phyloP scores from a whole-genome alignment of 768 basidiomycete genomes.

The Lactarius sp. region DNA sequence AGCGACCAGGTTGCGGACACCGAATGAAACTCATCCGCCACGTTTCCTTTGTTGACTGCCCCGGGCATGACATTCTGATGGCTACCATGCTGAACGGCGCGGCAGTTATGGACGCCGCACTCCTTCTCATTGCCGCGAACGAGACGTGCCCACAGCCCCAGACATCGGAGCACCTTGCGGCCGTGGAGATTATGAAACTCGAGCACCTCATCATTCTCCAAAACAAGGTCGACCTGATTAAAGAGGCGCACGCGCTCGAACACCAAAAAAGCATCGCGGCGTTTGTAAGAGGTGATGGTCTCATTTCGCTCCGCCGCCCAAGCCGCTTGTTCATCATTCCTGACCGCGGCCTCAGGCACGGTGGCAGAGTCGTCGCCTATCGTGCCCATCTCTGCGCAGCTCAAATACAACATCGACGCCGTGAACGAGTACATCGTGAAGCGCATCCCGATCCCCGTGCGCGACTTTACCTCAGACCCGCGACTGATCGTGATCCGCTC shows the following conservation, averaged over 20 bases:
- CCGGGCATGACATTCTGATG: slow-evolving; percentile 99
- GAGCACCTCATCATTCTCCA: slow-evolving; percentile 97
- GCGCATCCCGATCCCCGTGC: slow-evolving; percentile 88
- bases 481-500: slow-evolving; percentile 97
- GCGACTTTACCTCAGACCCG: slow-evolving; percentile 89
- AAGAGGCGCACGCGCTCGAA: slow-evolving; percentile 89
- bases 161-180: slow-evolving; percentile 96
- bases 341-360: slow-evolving; percentile 55
- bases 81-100: slow-evolving; percentile 99
- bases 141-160: slow-evolving; percentile 99
- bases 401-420: slow-evolving; percentile 99
- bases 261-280: slow-evolving; percentile 94
- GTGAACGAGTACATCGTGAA: slow-evolving; percentile 99
- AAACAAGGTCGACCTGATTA: slow-evolving; percentile 98
- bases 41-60: slow-evolving; percentile 98
- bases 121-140: slow-evolving; percentile 93
- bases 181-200: slow-evolving; percentile 99
- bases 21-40: slow-evolving; percentile 91
- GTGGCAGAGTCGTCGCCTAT: slow-evolving; percentile 97
- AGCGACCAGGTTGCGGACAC: slow-evolving; percentile 85
- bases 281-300: slow-evolving; percentile 78
- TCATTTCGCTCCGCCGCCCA: neutral
- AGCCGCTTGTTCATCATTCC: neutral
- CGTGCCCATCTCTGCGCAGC: slow-evolving; percentile 96
- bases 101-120: slow-evolving; percentile 98